Conservation (phyloP, 306 rosid species). For the Prunus kanzakura region DNA sequence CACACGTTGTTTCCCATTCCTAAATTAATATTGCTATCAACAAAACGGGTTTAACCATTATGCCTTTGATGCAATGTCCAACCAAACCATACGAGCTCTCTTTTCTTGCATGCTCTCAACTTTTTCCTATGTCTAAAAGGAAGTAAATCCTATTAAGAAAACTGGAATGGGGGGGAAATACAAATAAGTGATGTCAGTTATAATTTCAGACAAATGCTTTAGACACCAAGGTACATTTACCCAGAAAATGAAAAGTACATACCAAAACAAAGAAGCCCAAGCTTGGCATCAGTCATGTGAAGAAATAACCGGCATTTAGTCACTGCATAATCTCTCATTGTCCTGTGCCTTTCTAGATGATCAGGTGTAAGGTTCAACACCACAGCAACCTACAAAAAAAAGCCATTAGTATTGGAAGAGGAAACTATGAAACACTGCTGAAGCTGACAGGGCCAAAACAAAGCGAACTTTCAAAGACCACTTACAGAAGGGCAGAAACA, state of each 20-base stretch:
- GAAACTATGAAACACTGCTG: not conserved
- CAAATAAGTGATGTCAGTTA: not conserved
- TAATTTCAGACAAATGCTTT: not conserved
- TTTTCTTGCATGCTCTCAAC: not conserved
- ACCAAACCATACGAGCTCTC: not conserved
- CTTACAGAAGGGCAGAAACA: slow-evolving; percentile 35
- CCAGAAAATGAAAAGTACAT: not conserved
- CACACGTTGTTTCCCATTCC: not conserved
- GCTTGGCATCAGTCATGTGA: slow-evolving; percentile 24
- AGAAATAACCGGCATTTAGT: slow-evolving; percentile 25
- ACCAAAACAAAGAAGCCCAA: slow-evolving; percentile 31
- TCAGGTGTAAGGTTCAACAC: slow-evolving; percentile 38
- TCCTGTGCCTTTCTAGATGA: slow-evolving; percentile 36
- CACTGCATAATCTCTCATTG: slow-evolving; percentile 27
- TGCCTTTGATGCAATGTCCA: not conserved
- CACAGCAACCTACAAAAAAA: slow-evolving; percentile 23
- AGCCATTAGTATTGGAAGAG: not conserved
- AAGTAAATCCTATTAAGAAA: not conserved
- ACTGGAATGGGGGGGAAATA: not conserved
- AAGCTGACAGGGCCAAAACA: not conserved
- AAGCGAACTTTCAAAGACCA: not conserved
- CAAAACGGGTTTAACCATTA: not conserved
- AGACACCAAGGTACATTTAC: not conserved
- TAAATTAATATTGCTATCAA: not conserved
- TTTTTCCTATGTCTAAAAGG: not conserved